phyloP scores from a whole-genome alignment of 345 rosid genomes.

The Psidium guajava region DNA sequence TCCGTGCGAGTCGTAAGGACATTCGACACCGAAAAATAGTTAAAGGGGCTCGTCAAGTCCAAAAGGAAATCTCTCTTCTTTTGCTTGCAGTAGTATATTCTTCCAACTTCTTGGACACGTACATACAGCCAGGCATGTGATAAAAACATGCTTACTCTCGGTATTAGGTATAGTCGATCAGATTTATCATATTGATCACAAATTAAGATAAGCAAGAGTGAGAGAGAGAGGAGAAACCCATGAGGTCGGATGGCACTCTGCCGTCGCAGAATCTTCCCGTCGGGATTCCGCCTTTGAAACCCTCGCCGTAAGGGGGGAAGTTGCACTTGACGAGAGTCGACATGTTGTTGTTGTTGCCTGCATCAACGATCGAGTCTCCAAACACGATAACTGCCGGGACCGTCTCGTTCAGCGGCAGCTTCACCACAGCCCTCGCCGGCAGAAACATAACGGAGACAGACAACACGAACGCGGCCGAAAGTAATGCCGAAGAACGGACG shows the following conservation, averaged over 20 bases:
- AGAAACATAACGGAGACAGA: background rate
- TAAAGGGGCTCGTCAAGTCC: background rate
- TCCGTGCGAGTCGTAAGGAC: background rate
- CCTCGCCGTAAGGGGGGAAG: conserved; percentile 71
- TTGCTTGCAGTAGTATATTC: background rate
- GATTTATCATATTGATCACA: background rate
- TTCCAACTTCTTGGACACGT: background rate
- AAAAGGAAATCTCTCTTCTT: background rate
- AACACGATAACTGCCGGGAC: conserved; percentile 55
- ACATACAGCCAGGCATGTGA: background rate
- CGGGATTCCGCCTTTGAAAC: conserved; percentile 43
- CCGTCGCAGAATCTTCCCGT: conserved; percentile 81
- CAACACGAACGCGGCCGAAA: background rate
- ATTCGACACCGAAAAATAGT: background rate
- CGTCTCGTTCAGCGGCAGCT: conserved; percentile 13
- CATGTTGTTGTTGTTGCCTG: conserved; percentile 70
- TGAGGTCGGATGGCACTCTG: conserved; percentile 56
- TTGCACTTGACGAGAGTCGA: conserved; percentile 36
- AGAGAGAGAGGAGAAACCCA: conserved; percentile 20
- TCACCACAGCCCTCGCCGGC: background rate
- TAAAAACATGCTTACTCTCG: background rate
- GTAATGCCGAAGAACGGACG: background rate
- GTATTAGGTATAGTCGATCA: background rate
- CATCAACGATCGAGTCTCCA: conserved; percentile 77
- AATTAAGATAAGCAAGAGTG: background rate